A percentile compares a stretch with the other conserved stretches of the same genome.
These are phyloP conservation scores for Penicillium salamii DNA, from an alignment of 495 filamentous ascomycete species.

Conservation along the genomic window DNA sequence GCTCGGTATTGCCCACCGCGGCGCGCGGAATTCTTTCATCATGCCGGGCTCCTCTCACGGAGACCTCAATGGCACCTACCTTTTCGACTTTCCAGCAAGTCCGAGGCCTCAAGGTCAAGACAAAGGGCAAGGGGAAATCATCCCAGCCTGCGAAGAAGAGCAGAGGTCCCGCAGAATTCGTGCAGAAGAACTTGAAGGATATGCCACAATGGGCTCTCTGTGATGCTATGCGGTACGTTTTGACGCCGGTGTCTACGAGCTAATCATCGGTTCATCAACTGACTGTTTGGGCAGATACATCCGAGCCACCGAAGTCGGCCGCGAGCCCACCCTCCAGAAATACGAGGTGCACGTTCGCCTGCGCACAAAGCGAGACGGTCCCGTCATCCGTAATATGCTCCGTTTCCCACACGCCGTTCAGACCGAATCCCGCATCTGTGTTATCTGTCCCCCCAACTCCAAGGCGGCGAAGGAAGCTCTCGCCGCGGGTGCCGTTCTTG, in stretches of 20 bases:
- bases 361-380: slow-evolving; percentile 74
- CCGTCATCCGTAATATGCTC: slow-evolving; percentile 81
- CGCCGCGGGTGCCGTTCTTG: slow-evolving; percentile 71
- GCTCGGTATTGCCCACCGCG: slow-evolving; percentile 36
- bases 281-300: slow-evolving; percentile 64
- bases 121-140: slow-evolving; percentile 39
- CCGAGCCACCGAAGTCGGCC: slow-evolving; percentile 87
- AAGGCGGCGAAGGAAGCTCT: slow-evolving; percentile 65
- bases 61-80: slow-evolving; percentile 32
- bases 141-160: slow-evolving; percentile 60
- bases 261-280: not conserved
- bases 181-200: slow-evolving; percentile 55
- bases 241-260: not conserved
- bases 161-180: slow-evolving; percentile 62
- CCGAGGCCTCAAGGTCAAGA: slow-evolving; percentile 37
- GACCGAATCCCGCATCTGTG: slow-evolving; percentile 79
- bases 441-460: slow-evolving; percentile 79
- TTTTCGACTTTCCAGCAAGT: slow-evolving; percentile 36
- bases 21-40: slow-evolving; percentile 38
- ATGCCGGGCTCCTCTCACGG: slow-evolving; percentile 33
- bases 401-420: slow-evolving; percentile 85
- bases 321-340: slow-evolving; percentile 65
- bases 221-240: slow-evolving; percentile 85
- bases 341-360: slow-evolving; percentile 86
- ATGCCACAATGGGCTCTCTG: slow-evolving; percentile 73